Conservation (phyloP, 2,329 filamentous ascomycete genomes). For the Bipolaris bicolor region DNA sequence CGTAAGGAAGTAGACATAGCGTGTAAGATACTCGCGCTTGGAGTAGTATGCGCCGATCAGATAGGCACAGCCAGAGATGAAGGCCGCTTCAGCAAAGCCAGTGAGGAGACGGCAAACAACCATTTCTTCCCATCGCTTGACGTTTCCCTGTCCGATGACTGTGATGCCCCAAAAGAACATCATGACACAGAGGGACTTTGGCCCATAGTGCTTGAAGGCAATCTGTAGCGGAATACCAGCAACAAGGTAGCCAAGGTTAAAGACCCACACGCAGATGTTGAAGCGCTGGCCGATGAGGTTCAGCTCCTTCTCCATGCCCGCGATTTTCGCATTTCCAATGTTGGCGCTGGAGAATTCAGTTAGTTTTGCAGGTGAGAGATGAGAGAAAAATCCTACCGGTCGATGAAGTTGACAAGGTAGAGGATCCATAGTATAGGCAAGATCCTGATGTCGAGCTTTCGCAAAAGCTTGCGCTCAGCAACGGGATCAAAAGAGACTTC, state of each 20-base stretch:
- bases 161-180: slow-evolving; percentile 46
- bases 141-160: slow-evolving; percentile 41
- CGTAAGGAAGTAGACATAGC: slow-evolving; percentile 60
- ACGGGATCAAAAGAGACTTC: slow-evolving; percentile 28
- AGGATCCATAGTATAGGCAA: slow-evolving; percentile 43
- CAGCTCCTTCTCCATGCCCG: slow-evolving; percentile 46
- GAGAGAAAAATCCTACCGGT: slow-evolving; percentile 23
- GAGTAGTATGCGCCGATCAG: slow-evolving; percentile 54
- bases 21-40: slow-evolving; percentile 59
- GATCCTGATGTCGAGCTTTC: slow-evolving; percentile 41
- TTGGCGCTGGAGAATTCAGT: slow-evolving; percentile 22
- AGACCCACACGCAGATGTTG: slow-evolving; percentile 49
- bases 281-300: slow-evolving; percentile 44
- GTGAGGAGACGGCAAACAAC: slow-evolving; percentile 39
- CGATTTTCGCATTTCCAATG: slow-evolving; percentile 46
- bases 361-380: neutral
- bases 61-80: slow-evolving; percentile 38
- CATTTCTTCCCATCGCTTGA: slow-evolving; percentile 36
- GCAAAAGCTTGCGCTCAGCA: slow-evolving; percentile 34
- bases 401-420: slow-evolving; percentile 43
- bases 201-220: slow-evolving; percentile 43
- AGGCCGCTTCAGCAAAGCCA: slow-evolving; percentile 41
- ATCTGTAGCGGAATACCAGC: slow-evolving; percentile 45
- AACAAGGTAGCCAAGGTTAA: slow-evolving; percentile 47
- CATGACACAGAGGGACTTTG: slow-evolving; percentile 43